These are phyloP conservation scores for Cicer yamashitae DNA, from an alignment of 306 rosid species.

Conservation along the genomic window DNA sequence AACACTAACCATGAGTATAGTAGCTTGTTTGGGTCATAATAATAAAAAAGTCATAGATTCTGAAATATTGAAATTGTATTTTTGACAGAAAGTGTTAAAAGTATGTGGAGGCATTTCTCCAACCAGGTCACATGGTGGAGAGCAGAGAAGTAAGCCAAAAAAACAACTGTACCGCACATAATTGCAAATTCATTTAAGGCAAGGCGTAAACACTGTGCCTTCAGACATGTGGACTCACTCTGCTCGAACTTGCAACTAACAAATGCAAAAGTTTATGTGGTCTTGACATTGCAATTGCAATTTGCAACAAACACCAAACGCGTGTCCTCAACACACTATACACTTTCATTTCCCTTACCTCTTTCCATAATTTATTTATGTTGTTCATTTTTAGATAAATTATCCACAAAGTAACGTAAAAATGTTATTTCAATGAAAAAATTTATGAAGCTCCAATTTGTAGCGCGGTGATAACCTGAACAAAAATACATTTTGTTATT, in stretches of 20 bases:
- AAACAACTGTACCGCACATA: conserved; percentile 35
- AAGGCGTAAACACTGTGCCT: conserved; percentile 33
- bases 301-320: conserved; percentile 16
- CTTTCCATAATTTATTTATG: too few relatives aligned
- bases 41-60: not conserved
- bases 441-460: too few relatives aligned
- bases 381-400: too few relatives aligned
- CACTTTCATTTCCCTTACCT: too few relatives aligned
- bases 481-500: too few relatives aligned
- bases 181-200: conserved; percentile 50
- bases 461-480: too few relatives aligned
- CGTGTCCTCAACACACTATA: not conserved
- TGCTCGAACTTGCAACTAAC: conserved; percentile 1
- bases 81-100: conserved; percentile 24
- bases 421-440: too few relatives aligned
- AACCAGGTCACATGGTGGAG: conserved; percentile 50
- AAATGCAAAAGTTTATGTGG: conserved; percentile 15
- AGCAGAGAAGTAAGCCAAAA: conserved; percentile 45
- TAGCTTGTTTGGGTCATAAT: not conserved
- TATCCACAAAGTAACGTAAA: too few relatives aligned
- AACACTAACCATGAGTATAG: not conserved
- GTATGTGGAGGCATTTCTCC: conserved; percentile 35
- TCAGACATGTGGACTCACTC: not conserved
- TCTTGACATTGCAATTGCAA: conserved; percentile 25
- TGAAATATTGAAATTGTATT: not conserved